These are phyloP conservation scores for Hansenula anomala DNA, from an alignment of 1,139 yeast species.

Conservation along the genomic window DNA sequence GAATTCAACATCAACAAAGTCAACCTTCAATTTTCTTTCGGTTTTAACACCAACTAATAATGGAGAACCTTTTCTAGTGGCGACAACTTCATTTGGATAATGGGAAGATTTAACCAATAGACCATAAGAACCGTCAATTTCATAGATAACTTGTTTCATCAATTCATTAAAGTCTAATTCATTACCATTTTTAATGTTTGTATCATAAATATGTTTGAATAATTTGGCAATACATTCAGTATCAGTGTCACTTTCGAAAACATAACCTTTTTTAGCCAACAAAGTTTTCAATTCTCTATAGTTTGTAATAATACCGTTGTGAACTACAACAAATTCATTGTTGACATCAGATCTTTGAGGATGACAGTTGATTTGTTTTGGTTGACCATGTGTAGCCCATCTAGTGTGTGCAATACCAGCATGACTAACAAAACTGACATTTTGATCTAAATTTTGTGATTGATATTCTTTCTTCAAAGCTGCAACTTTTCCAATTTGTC, in stretches of 20 bases:
- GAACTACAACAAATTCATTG: conserved; percentile 88
- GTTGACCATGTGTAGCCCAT: conserved; percentile 99
- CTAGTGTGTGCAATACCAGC: conserved; percentile 98
- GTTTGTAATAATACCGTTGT: conserved; percentile 97
- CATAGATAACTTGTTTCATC: conserved; percentile 88
- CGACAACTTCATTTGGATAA: conserved; percentile 94
- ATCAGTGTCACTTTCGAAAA: conserved; percentile 91
- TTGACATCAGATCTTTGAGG: conserved; percentile 87
- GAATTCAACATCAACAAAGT: conserved; percentile 97
- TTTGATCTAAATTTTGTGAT: conserved; percentile 47
- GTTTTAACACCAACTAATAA: conserved; percentile 96
- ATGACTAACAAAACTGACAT: conserved; percentile 71
- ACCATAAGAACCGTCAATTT: conserved; percentile 97
- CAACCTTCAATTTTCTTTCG: conserved; percentile 91
- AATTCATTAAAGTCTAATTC: conserved; percentile 85
- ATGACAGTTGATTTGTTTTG: conserved; percentile 82
- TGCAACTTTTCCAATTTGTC: conserved; percentile 89
- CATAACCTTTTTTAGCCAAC: conserved; percentile 71
- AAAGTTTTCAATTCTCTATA: conserved; percentile 85
- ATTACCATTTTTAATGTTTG: conserved; percentile 61
- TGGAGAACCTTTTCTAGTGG: conserved; percentile 98
- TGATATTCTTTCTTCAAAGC: conserved; percentile 70
- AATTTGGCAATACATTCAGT: conserved; percentile 97
- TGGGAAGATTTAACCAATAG: conserved; percentile 85
- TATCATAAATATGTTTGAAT: conserved; percentile 85